phyloP scores from a whole-genome alignment of 192 early-diverging fungal genomes.

The Haplosporangium gracile region DNA sequence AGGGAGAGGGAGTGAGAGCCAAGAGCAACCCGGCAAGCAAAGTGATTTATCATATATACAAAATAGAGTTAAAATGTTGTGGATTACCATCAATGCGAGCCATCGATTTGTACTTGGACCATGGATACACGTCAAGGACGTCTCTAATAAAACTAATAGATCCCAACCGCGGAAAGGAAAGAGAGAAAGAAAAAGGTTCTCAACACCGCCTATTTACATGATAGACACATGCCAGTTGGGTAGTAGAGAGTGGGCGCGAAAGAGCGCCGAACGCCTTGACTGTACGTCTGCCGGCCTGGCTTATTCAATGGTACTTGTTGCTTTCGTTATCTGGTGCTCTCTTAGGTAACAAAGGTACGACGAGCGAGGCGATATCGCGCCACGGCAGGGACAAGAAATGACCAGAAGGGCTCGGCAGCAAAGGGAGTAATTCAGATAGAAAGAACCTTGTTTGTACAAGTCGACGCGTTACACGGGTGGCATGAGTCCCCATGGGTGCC shows the following conservation, averaged over 20 bases:
- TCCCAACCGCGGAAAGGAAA: too few relatives aligned
- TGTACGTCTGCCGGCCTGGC: neutral
- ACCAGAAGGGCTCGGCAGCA: neutral
- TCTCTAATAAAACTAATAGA: neutral
- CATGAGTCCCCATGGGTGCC: too few relatives aligned
- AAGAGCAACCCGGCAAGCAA: neutral
- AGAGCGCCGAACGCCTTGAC: neutral
- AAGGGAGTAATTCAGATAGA: neutral
- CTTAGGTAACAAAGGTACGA: neutral
- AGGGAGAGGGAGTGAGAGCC: neutral
- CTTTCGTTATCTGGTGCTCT: neutral
- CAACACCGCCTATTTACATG: neutral
- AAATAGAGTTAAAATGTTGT: neutral
- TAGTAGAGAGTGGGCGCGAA: neutral
- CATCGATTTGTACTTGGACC: neutral
- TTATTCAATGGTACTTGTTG: neutral
- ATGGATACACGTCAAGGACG: neutral
- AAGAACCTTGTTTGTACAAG: too few relatives aligned
- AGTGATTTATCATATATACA: neutral
- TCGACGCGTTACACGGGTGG: too few relatives aligned
- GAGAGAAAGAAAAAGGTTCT: neutral
- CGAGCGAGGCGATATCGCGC: too few relatives aligned
- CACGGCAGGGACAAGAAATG: too few relatives aligned
- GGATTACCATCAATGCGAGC: conserved; percentile 4
- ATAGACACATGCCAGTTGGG: neutral